Conservation (phyloP, 441 rosid genomes). For the Eutrema salsugineum region DNA sequence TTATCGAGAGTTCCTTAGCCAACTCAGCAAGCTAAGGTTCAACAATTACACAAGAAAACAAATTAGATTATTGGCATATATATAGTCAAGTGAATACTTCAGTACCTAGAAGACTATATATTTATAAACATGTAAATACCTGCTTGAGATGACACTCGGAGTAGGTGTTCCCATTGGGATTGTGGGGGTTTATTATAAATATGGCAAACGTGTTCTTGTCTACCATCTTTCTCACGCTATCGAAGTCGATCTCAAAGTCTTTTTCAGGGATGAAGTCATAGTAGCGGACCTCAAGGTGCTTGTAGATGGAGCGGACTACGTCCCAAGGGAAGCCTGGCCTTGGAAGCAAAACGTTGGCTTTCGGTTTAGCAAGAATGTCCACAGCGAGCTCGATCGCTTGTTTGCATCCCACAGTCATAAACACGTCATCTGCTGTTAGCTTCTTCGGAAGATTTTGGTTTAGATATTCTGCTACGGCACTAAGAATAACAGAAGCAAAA, state of each 20-base stretch:
- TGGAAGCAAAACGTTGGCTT: conserved; percentile 54
- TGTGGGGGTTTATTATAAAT: conserved; percentile 53
- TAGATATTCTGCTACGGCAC: conserved; percentile 45
- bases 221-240: conserved; percentile 34
- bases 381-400: conserved; percentile 47
- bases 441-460: conserved; percentile 35
- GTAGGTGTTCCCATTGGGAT: conserved; percentile 57
- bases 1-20: conserved; percentile 49
- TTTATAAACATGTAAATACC: conserved; percentile 25
- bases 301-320: conserved; percentile 29
- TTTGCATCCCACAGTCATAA: conserved; percentile 47
- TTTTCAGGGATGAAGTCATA: conserved; percentile 49
- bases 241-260: conserved; percentile 54
- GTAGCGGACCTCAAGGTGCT: conserved; percentile 40
- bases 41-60: background rate
- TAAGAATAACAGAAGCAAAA: conserved; percentile 5
- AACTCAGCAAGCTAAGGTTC: conserved; percentile 44
- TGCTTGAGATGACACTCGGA: conserved; percentile 40
- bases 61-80: background rate
- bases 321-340: conserved; percentile 54
- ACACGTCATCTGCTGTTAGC: conserved; percentile 49
- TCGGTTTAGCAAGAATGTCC: conserved; percentile 37
- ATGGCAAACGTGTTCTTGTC: conserved; percentile 51
- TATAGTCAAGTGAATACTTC: background rate
- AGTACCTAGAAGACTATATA: background rate